Percentiles rank a stretch among this genome's conserved stretches.
phyloP scores from a whole-genome alignment of 306 rosid species.

The Castanea crenata region DNA sequence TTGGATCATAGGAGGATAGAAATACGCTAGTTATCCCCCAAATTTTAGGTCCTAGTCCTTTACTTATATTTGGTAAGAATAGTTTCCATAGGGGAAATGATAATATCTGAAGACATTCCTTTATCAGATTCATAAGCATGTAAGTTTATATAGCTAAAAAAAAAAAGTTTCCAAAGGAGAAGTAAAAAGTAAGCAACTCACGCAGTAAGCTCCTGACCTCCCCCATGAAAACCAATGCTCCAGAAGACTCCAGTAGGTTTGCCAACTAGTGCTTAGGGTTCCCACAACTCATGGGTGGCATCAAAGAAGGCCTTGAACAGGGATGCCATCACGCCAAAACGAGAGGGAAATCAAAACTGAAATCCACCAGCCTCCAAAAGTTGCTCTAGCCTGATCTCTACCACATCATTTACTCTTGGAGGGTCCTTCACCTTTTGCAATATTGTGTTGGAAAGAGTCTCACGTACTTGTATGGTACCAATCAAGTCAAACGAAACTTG shows the following conservation, averaged over 20 bases:
- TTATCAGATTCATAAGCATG: background rate
- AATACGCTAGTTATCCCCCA: background rate
- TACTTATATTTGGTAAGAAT: background rate
- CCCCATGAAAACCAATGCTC: conserved; percentile 96
- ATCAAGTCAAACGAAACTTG: conserved; percentile 20
- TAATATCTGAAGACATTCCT: background rate
- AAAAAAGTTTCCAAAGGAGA: background rate
- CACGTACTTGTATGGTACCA: conserved; percentile 68
- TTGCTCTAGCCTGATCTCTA: conserved; percentile 79
- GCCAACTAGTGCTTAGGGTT: conserved; percentile 81
- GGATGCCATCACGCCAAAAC: conserved; percentile 94
- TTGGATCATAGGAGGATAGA: background rate
- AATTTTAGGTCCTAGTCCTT: background rate
- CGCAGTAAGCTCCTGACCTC: conserved; percentile 96
- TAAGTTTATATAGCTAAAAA: conserved; percentile 3
- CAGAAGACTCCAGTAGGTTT: conserved; percentile 95
- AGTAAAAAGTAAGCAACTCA: conserved; percentile 33
- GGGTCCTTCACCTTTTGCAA: conserved; percentile 77
- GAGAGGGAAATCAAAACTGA: conserved; percentile 90
- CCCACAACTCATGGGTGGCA: conserved; percentile 65
- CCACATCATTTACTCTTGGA: conserved; percentile 63
- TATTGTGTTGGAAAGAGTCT: conserved; percentile 61
- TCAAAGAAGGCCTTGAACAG: conserved; percentile 85
- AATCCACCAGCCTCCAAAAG: conserved; percentile 84
- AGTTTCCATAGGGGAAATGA: background rate